Evolutionary conservation across 805 yeast genomes (phyloP).

Genomic region (Saturnispora zaruensis): DNA sequence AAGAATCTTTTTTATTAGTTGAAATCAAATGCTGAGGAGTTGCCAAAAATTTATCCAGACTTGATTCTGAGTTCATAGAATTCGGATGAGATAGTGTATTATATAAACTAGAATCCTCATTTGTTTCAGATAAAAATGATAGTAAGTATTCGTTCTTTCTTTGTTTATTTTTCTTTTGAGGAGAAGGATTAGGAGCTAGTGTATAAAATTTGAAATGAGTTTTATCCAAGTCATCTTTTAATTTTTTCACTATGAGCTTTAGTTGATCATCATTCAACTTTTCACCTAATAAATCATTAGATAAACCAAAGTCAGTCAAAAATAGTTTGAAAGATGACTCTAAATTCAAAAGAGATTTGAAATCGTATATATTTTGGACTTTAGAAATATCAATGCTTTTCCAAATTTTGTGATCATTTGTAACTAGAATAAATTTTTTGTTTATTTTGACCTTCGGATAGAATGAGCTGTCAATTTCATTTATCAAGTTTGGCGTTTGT

Average conservation of each 20-base stretch:
- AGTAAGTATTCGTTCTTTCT: not conserved
- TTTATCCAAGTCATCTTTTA: not conserved
- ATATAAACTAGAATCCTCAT: conserved; percentile 22
- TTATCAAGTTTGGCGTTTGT: not conserved
- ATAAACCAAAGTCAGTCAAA: conserved; percentile 10
- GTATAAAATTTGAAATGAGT: not conserved
- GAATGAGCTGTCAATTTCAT: conserved; percentile 28
- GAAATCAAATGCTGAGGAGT: conserved; percentile 64
- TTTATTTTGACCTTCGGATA: conserved; percentile 28
- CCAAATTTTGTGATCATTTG: conserved; percentile 54
- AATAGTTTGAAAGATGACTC: conserved; percentile 8
- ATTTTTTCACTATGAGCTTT: not conserved
- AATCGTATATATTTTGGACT: conserved; percentile 31
- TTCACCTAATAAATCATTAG: conserved; percentile 9
- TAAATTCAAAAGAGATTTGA: conserved; percentile 34
- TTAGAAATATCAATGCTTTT: conserved; percentile 37
- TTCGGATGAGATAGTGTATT: conserved; percentile 48
- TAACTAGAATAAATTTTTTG: conserved; percentile 41
- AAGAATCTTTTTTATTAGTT: conserved; percentile 25
- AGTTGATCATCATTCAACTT: conserved; percentile 7
- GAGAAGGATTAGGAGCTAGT: not conserved
- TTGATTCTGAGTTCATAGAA: conserved; percentile 41
- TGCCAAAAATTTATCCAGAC: conserved; percentile 36
- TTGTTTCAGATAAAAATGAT: conserved; percentile 3
- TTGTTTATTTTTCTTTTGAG: not conserved